phyloP scores from a whole-genome alignment of 768 basidiomycete species.

The Termitomyces sp. region DNA sequence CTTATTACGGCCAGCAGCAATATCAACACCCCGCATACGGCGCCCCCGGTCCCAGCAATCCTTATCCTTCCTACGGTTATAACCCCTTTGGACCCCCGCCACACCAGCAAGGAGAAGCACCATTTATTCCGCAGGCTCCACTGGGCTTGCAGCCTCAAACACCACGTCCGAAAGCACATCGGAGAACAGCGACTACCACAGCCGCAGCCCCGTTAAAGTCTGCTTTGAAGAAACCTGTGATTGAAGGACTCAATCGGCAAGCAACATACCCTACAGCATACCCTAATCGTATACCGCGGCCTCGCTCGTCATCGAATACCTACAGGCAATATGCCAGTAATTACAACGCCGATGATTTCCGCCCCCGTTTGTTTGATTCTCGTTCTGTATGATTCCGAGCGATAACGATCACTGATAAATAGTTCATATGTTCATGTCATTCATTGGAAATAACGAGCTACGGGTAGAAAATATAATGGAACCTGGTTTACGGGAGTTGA shows the following conservation, averaged over 20 bases:
- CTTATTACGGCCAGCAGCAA: slow-evolving; percentile 40
- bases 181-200: slow-evolving; percentile 24
- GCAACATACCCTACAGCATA: slow-evolving; percentile 17
- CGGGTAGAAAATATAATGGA: slow-evolving; percentile 47
- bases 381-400: neutral
- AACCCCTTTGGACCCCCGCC: slow-evolving; percentile 17
- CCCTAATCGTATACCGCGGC: slow-evolving; percentile 7
- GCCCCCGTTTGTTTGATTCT: slow-evolving; percentile 25
- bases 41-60: slow-evolving; percentile 30
- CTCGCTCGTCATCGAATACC: slow-evolving; percentile 4
- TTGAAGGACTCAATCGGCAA: slow-evolving; percentile 19
- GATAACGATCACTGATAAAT: slow-evolving; percentile 6
- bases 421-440: slow-evolving; percentile 75
- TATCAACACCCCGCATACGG: slow-evolving; percentile 36
- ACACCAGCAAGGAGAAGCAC: slow-evolving; percentile 19
- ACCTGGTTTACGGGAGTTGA: slow-evolving; percentile 53
- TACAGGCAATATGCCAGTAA: slow-evolving; percentile 7
- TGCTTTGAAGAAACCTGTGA: slow-evolving; percentile 46
- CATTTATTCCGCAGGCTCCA: slow-evolving; percentile 13
- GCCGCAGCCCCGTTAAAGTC: slow-evolving; percentile 40
- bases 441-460: slow-evolving; percentile 62
- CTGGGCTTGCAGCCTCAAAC: slow-evolving; percentile 11
- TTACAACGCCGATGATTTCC: slow-evolving; percentile 18
- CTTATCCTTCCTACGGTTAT: slow-evolving; percentile 32
- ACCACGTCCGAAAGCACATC: slow-evolving; percentile 29